These are phyloP conservation scores for Naematelia encephala DNA, from an alignment of 768 basidiomycete genomes.

Conservation along the genomic window DNA sequence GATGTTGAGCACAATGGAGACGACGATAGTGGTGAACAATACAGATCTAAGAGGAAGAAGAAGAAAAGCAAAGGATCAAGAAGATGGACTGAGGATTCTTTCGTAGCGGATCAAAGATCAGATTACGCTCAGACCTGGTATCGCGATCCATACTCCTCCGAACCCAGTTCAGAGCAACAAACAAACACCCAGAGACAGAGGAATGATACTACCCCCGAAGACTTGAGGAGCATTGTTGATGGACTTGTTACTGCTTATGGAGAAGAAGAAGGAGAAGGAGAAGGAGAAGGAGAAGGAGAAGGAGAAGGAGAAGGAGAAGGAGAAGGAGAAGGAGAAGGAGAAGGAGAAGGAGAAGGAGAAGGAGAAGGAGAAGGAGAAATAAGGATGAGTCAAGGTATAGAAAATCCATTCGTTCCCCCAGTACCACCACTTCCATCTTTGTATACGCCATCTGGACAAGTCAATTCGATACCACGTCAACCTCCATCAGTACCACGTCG, in stretches of 20 bases:
- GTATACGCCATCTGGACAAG: neutral
- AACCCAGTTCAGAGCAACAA: neutral
- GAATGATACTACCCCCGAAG: neutral
- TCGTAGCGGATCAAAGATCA: neutral
- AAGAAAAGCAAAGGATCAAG: neutral
- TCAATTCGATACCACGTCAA: neutral
- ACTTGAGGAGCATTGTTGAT: neutral
- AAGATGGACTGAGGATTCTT: neutral
- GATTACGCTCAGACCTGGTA: neutral
- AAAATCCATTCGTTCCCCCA: neutral
- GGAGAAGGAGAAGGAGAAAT: too few relatives aligned
- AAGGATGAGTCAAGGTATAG: neutral
- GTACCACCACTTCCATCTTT: neutral
- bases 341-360: too few relatives aligned
- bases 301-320: too few relatives aligned
- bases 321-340: too few relatives aligned
- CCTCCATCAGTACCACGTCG: neutral
- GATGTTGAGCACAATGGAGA: too few relatives aligned
- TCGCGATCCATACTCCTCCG: neutral
- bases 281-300: too few relatives aligned
- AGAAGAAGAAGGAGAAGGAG: neutral
- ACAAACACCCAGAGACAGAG: neutral
- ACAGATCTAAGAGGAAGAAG: neutral
- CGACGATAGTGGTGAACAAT: neutral
- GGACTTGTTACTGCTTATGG: conserved; percentile 4